Evolutionary conservation across 1,284 basidiomycete genomes (phyloP).

Genomic region (Marasmius fiardii): DNA sequence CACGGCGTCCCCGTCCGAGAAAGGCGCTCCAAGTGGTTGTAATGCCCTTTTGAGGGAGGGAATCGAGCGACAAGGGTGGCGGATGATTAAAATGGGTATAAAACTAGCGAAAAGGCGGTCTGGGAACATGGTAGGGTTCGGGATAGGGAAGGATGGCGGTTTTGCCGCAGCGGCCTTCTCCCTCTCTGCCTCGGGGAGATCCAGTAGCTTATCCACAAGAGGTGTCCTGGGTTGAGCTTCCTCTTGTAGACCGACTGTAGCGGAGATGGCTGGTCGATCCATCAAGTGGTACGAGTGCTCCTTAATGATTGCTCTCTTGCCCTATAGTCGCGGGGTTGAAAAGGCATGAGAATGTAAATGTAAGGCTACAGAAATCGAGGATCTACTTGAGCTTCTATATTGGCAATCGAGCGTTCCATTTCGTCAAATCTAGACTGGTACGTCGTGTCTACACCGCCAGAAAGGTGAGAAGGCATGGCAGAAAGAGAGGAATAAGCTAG

Average conservation of each 20-base stretch:
- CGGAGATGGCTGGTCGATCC: not conserved
- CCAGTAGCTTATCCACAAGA: not conserved
- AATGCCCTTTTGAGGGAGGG: not conserved
- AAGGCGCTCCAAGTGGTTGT: not conserved
- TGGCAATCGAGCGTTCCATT: not conserved
- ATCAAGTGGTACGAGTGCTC: not conserved
- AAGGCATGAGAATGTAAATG: no score
- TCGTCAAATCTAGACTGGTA: not conserved
- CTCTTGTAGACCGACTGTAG: not conserved
- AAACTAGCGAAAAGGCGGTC: not conserved
- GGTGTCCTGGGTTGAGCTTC: no score
- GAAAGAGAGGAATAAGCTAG: no score
- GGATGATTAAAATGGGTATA: not conserved
- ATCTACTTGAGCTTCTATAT: not conserved
- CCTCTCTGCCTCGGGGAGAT: not conserved
- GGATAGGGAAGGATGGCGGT: not conserved
- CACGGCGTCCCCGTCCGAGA: not conserved
- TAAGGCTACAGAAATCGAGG: not conserved
- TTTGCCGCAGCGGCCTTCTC: no score
- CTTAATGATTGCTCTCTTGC: not conserved
- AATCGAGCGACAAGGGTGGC: no score
- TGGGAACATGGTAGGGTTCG: not conserved
- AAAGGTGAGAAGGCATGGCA: not conserved
- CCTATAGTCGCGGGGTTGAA: no score
- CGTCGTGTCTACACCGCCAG: not conserved